Base-by-base conservation (phyloP, 2,329 filamentous ascomycete genomes). In the Fusarium sp. region DNA sequence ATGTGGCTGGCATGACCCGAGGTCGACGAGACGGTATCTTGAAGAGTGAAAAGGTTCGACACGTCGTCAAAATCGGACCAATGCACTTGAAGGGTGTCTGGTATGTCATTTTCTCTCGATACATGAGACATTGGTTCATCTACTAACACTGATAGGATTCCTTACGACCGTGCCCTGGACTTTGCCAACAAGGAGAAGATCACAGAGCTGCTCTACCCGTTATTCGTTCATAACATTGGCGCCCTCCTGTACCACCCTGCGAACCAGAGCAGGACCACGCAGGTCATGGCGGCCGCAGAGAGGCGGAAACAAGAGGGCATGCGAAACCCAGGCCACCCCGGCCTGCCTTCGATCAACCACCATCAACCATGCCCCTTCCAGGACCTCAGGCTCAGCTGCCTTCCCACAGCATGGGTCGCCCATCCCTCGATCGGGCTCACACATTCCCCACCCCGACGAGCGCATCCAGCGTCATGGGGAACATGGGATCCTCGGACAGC, bases 131-230 rank as follows among this genome's bases (percentile, higher is more conserved):
- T 43, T 43, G 41, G 32, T 45, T 41, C 41, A 57, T 59, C 52
- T 39, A 64, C 81, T 82, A 76, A 83, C 71, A 34, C 73, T 68
- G 58, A 20, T 77, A 98, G 95, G 95, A 99, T 99, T 80, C 97
- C 97, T 2, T 98, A 97, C 79, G 97, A 98, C 78, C 93, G 97
- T 76, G 97, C 97, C n/a, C 87, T 99, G 64, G 97, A 98, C 79
- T 98, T 99, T 82, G 97, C 97, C 75, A 99, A 99, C 87, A 98
- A 98, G 88, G 97, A 99, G 84, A 98, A 98, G 86, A 99, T 98
- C 74, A 98, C 97, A 0, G 96, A 98, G 84, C 87, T 95, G 57
- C 86, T 98, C 64, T 99, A 98, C 83, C 97, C 97, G 62, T 88
- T 99, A 58, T 99, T 99, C 82, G 97, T 98, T 43, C 95, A 98